Percentiles rank a stretch among this genome's conserved stretches.
Evolutionary conservation across 2,329 filamentous ascomycete genomes (phyloP).

Genomic region (Hypoxylon sp.): DNA sequence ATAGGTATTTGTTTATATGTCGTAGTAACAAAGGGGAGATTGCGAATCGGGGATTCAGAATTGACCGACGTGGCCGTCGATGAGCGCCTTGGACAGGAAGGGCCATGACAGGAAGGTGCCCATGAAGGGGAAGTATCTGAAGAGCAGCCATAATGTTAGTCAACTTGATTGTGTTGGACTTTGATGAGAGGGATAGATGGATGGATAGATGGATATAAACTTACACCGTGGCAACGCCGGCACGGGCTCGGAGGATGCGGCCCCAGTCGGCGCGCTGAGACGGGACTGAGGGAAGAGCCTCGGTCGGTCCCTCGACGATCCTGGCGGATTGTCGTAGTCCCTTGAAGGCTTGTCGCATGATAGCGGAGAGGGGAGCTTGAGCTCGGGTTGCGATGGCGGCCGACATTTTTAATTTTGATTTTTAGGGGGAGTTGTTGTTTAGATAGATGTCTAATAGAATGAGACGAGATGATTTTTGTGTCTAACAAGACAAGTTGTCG

Average conservation of each 20-base stretch:
- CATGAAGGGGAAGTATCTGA: slow-evolving; percentile 50
- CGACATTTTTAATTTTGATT: slow-evolving; percentile 24
- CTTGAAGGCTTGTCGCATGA: slow-evolving; percentile 27
- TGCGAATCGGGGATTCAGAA: no score
- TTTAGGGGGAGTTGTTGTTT: no score
- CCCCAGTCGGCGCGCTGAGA: slow-evolving; percentile 48
- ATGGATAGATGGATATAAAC: no score
- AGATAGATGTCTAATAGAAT: no score
- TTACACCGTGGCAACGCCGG: slow-evolving; percentile 48
- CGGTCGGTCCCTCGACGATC: slow-evolving; percentile 31
- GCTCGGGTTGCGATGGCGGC: slow-evolving; percentile 24
- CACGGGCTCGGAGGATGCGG: slow-evolving; percentile 47
- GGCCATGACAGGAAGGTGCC: slow-evolving; percentile 52
- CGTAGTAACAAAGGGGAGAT: no score
- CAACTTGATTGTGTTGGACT: no score
- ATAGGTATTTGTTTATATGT: slow-evolving; percentile 6
- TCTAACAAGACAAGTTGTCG: slow-evolving; percentile 29
- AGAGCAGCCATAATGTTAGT: no score
- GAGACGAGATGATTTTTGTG: slow-evolving; percentile 10
- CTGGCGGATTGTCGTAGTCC: slow-evolving; percentile 22
- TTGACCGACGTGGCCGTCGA: slow-evolving; percentile 43
- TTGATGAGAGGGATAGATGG: no score
- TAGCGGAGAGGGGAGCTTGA: slow-evolving; percentile 24
- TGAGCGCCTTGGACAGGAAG: slow-evolving; percentile 26
- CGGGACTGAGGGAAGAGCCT: slow-evolving; percentile 14